Conservation (phyloP, 352 stramenopile species). For the Globisporangium splendens region DNA sequence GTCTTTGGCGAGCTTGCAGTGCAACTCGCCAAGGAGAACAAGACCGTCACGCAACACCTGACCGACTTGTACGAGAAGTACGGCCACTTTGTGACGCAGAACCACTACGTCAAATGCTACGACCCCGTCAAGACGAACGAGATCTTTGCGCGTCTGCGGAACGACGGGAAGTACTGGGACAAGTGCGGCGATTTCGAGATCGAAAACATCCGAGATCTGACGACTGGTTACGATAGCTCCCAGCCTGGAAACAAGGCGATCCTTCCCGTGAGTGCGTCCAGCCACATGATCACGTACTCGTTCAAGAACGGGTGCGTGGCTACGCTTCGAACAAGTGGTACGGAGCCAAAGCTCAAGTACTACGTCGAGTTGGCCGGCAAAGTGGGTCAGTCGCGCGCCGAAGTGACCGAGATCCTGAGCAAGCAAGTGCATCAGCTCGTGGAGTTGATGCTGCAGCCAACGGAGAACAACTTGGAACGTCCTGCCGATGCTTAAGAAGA, state of each 20-base stretch:
- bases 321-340: conserved; percentile 97
- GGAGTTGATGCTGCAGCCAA: conserved; percentile 77
- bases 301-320: conserved; percentile 96
- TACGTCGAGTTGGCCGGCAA: conserved; percentile 93
- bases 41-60: conserved; percentile 74
- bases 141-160: conserved; percentile 92
- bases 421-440: conserved; percentile 77
- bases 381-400: conserved; percentile 56
- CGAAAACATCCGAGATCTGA: conserved; percentile 82
- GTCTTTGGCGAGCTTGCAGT: conserved; percentile 90
- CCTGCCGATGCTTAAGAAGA: conserved; percentile 25
- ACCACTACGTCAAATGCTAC: conserved; percentile 97
- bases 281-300: conserved; percentile 96
- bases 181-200: conserved; percentile 83
- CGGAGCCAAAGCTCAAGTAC: conserved; percentile 99
- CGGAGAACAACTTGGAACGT: conserved; percentile 72
- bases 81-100: conserved; percentile 96
- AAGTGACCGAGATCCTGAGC: conserved; percentile 47
- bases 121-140: conserved; percentile 79
- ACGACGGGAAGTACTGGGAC: conserved; percentile 85
- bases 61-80: conserved; percentile 91
- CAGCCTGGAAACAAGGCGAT: conserved; percentile 86
- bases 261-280: conserved; percentile 90
- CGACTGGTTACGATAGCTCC: conserved; percentile 83
- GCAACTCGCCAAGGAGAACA: conserved; percentile 57